Evolutionary conservation across 495 filamentous ascomycete species (phyloP).

Genomic region (Hypomontagnella monticulosa): DNA sequence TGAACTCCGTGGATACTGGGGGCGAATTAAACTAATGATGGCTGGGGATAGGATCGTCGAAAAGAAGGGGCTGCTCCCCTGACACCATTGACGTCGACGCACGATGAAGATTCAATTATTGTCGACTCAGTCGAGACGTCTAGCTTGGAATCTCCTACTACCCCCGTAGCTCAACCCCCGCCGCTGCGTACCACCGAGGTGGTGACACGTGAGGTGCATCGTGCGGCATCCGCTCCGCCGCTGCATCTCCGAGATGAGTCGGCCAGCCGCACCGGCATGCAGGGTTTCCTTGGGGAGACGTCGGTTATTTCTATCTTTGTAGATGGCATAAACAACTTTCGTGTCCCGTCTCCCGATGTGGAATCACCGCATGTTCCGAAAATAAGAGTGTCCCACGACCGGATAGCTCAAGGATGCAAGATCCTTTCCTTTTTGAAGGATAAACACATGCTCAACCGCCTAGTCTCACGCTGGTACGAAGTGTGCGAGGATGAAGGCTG

Average conservation of each 20-base stretch:
- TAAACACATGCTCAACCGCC: constrained; percentile 32
- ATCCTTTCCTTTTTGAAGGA: constrained; percentile 45
- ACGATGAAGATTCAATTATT: constrained; percentile 14
- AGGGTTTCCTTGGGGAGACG: constrained; percentile 44
- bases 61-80: constrained; percentile 11
- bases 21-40: constrained; percentile 3
- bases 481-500: constrained; percentile 43
- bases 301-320: constrained; percentile 43
- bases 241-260: constrained; percentile 34
- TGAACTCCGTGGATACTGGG: neutral
- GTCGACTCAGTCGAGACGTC: constrained; percentile 26
- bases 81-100: constrained; percentile 21
- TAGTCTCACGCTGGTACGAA: constrained; percentile 44
- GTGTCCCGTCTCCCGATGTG: constrained; percentile 26
- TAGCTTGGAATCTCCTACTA: neutral
- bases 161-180: constrained; percentile 7
- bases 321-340: constrained; percentile 39
- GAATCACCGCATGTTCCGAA: constrained; percentile 31
- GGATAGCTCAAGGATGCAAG: constrained; percentile 42
- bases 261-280: constrained; percentile 22
- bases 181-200: constrained; percentile 19
- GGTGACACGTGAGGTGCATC: constrained; percentile 29
- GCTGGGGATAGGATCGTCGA: constrained; percentile 16
- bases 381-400: constrained; percentile 42
- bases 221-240: constrained; percentile 47